These are phyloP conservation scores for Cordyceps tenuipes DNA, from an alignment of 2,329 filamentous ascomycete species.

Conservation along the genomic window DNA sequence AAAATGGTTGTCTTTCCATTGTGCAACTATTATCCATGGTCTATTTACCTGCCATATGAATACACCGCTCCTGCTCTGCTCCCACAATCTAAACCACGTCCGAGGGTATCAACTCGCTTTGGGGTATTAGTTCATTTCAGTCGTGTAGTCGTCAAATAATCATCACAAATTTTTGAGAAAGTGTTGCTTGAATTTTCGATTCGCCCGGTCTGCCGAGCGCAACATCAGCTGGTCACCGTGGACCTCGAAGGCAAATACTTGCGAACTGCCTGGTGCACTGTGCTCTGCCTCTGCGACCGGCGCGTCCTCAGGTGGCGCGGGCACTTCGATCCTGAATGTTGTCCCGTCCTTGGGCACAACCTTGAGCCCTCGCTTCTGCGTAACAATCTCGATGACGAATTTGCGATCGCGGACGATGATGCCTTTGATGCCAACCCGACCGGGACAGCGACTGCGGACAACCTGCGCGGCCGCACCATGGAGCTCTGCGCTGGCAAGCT, in stretches of 20 bases:
- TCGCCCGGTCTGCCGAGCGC: conserved; percentile 74
- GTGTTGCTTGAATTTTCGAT: conserved; percentile 84
- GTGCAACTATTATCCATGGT: neutral
- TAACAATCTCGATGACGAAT: conserved; percentile 80
- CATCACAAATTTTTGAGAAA: conserved; percentile 62
- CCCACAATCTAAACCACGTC: neutral
- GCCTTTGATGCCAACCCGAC: conserved; percentile 73
- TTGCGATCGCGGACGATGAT: conserved; percentile 86
- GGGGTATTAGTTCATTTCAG: neutral
- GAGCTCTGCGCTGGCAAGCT: conserved; percentile 79
- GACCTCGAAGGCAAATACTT: conserved; percentile 66
- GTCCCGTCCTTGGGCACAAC: conserved; percentile 84
- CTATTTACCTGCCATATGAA: neutral
- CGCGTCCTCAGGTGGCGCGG: conserved; percentile 26
- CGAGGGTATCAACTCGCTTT: neutral
- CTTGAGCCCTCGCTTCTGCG: conserved; percentile 61
- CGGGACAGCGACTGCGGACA: conserved; percentile 69
- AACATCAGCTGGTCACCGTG: conserved; percentile 82
- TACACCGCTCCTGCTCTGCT: too few relatives aligned
- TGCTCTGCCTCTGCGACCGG: conserved; percentile 16
- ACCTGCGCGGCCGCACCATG: conserved; percentile 82
- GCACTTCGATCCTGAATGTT: conserved; percentile 69
- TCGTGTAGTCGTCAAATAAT: neutral
- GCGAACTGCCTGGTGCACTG: conserved; percentile 16
- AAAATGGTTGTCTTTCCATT: neutral